phyloP scores from a whole-genome alignment of 441 rosid genomes.

The Croton laevigatus region DNA sequence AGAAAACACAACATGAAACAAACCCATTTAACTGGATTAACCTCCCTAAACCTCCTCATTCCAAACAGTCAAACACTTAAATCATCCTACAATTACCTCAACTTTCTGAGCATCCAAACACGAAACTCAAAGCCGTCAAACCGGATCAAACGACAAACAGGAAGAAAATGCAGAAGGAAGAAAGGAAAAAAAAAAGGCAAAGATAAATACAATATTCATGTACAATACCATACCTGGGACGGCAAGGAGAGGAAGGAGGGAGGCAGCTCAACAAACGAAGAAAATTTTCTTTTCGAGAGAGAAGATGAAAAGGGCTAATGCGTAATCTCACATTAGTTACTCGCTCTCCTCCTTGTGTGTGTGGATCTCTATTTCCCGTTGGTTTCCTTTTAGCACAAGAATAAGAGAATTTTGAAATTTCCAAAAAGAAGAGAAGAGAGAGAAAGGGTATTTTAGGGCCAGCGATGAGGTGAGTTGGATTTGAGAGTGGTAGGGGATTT shows the following conservation, averaged over 20 bases:
- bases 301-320: constrained; percentile 16
- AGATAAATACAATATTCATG: not conserved
- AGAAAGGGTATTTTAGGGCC: constrained; percentile 25
- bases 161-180: not conserved
- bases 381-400: not conserved
- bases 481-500: constrained; percentile 17
- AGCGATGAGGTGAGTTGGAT: constrained; percentile 16
- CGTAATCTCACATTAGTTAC: not conserved
- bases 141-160: constrained; percentile 15
- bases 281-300: not conserved
- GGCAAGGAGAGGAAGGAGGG: not conserved
- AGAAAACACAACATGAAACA: not conserved
- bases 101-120: constrained; percentile 25
- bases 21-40: not conserved
- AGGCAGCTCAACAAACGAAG: constrained; percentile 23
- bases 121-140: not conserved
- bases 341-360: constrained; percentile 18
- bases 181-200: too few relatives aligned
- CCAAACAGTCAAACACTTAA: not conserved
- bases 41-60: not conserved
- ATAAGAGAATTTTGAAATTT: not conserved
- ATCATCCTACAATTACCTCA: not conserved
- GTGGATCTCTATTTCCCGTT: not conserved
- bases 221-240: too few relatives aligned
- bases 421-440: not conserved